Percentiles rank a stretch among this genome's conserved stretches.
Conservation (phyloP, 495 filamentous ascomycete species). For the Lepidopterella palustris region DNA sequence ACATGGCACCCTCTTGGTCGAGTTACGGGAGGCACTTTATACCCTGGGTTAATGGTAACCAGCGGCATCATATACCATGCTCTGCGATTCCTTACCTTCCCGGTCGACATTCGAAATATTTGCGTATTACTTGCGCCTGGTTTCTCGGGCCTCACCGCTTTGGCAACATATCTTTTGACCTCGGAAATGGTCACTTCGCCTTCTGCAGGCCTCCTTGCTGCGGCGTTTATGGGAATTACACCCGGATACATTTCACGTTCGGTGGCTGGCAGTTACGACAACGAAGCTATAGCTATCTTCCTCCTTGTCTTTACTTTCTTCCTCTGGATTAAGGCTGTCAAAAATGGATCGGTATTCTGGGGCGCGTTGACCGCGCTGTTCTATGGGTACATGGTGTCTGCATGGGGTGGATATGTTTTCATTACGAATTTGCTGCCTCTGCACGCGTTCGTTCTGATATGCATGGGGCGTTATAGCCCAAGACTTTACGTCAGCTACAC, state of each 20-base stretch:
- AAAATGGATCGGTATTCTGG: constrained; percentile 93
- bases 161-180: constrained; percentile 91
- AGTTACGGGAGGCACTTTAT: constrained; percentile 97
- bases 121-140: constrained; percentile 94
- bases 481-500: constrained; percentile 93
- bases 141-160: constrained; percentile 91
- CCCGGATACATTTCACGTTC: constrained; percentile 97
- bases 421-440: constrained; percentile 97
- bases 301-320: constrained; percentile 97
- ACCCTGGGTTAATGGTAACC: constrained; percentile 98
- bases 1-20: constrained; percentile 99
- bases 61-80: constrained; percentile 94
- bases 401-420: constrained; percentile 99
- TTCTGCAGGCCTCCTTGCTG: constrained; percentile 90
- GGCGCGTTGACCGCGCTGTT: constrained; percentile 90
- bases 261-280: constrained; percentile 98
- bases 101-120: constrained; percentile 97
- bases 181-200: constrained; percentile 90
- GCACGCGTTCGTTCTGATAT: constrained; percentile 89
- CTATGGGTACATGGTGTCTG: constrained; percentile 99
- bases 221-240: constrained; percentile 93
- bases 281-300: constrained; percentile 99
- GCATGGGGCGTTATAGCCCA: constrained; percentile 94
- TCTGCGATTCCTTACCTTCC: constrained; percentile 83
- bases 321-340: constrained; percentile 97